Base-by-base conservation (phyloP, 1,139 yeast species). In the Blastobotrys aristatus region DNA sequence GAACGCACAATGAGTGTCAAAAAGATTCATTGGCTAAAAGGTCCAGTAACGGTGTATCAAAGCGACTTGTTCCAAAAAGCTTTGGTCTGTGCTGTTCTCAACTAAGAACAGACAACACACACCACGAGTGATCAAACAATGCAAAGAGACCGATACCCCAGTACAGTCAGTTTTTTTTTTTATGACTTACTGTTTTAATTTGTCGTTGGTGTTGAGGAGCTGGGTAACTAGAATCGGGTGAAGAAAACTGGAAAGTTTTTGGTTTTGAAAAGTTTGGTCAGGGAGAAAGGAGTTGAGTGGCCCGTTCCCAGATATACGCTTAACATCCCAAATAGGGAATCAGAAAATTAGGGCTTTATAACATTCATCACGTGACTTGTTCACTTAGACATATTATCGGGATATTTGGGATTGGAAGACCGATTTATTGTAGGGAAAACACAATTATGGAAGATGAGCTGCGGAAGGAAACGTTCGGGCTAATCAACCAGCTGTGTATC, bases 71-170 rank as follows among this genome's bases (percentile, higher is more conserved):
- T 42, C 35, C 11, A 43, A 13, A 27, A 47, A 40, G 32, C 43
- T 36, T 39, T 40, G 10, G 29, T 18, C 10, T 33, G 27, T 24
- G 6, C 7, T 37, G 11, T 32, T 26, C 3, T 41, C 17, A 21
- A n/a, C 35, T 11, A 20, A 40, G 22, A 11, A 7, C 29, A 40
- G 2, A n/a, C 22, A 31, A 31, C 21, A 27, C 37, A 24, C 35
- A 38, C n/a, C n/a, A 34, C 16, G 18, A 40, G 38, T n/a, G 37
- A 14, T 35, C 43, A 34, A 50, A 49, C 51, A 54, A 53, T 49
- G 58, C 58, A 44, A 42, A 48, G 58, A 55, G 58, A 55, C 58
- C 58, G 57, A 54, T 50, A 46, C 53, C 40, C 38, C 53, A 39
- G 43, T 36, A 22, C 33, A 27, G 10, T 17, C 4, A 3, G 29